Evolutionary conservation across 495 filamentous ascomycete genomes (phyloP).

Genomic region (Aspergillus cavernicola): DNA sequence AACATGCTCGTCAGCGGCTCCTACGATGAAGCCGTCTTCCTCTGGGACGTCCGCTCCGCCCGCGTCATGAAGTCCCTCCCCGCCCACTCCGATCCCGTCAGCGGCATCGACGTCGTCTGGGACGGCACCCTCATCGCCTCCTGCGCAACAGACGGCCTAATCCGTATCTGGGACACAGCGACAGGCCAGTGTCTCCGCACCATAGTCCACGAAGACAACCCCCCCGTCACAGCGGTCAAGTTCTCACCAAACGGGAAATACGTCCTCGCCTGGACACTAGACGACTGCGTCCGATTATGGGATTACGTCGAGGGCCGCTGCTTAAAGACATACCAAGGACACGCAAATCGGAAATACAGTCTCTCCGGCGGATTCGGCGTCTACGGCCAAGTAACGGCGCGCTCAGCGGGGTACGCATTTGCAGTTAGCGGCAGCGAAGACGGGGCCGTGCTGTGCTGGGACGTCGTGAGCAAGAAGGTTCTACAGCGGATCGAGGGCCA

Average conservation of each 20-base stretch:
- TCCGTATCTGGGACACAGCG: constrained; percentile 91
- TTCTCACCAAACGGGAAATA: constrained; percentile 94
- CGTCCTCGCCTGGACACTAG: constrained; percentile 86
- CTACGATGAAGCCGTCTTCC: constrained; percentile 93
- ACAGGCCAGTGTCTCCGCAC: constrained; percentile 95
- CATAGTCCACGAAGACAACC: constrained; percentile 93
- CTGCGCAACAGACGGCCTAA: constrained; percentile 86
- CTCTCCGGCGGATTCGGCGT: constrained; percentile 76
- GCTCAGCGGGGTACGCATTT: constrained; percentile 50
- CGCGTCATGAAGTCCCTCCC: constrained; percentile 83
- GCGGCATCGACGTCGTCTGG: constrained; percentile 85
- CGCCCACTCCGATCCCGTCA: constrained; percentile 91
- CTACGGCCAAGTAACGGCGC: constrained; percentile 42
- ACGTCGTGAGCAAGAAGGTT: constrained; percentile 77
- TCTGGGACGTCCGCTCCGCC: constrained; percentile 91
- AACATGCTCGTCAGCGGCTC: constrained; percentile 93
- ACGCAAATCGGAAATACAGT: constrained; percentile 78
- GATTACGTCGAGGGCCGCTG: constrained; percentile 85
- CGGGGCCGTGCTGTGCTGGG: constrained; percentile 82
- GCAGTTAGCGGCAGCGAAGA: constrained; percentile 84
- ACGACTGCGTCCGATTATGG: constrained; percentile 87
- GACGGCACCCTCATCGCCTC: constrained; percentile 90
- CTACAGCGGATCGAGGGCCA: constrained; percentile 71
- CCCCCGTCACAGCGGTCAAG: constrained; percentile 81
- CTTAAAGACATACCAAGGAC: constrained; percentile 96